Evolutionary conservation across 2,329 filamentous ascomycete genomes (phyloP), one percentile per base, ranked within the genome.

Genomic region (Fusarium caatingaense): DNA sequence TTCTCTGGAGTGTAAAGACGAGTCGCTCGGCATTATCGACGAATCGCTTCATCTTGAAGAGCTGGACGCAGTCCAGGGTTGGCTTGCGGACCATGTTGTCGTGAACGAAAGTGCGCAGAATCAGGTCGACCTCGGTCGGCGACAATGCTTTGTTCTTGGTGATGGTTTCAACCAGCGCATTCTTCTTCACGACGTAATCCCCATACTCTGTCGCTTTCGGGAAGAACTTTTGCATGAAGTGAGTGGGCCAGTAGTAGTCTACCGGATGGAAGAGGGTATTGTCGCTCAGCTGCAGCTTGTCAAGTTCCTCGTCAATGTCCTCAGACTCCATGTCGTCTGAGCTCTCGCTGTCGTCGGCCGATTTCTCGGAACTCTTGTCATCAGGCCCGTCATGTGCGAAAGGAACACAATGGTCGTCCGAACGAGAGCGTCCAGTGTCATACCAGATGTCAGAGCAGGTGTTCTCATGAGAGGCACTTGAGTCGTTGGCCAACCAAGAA

Each of bases 21-120:
- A 75, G 64, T 4, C 16, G 18, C 2, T 32, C 12, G 2, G 40
- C 11, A 4, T 71, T 60, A 3, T 56, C 27, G 21, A 73, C 62
- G 8, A 54, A 73, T 8, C 11, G 20, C 13, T 60, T 42, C 13
- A 65, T 7, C 5, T 37, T 32, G 3, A 65, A 3, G 6, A 65
- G 25, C 13, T 65, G 40, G 0, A 1, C 9, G 2, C 9, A 6
- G 12, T 28, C 30, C 13, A 65, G 32, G 4, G 10, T 6, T 3
- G 62, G 62, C 11, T 40, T 49, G 2, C 4, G n/a, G n/a, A 28
- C 11, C 18, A 54, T 27, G 7, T 59, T 34, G 15, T 40, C 15
- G 8, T 13, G 32, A 9, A 37, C 45, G 5, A 49, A 49, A 7
- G 27, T 8, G 34, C 15, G 41, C 5, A 53, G 10, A n/a, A 53